Evolutionary conservation across 257 asterid species (phyloP).

Genomic region (Jasminum sambac): DNA sequence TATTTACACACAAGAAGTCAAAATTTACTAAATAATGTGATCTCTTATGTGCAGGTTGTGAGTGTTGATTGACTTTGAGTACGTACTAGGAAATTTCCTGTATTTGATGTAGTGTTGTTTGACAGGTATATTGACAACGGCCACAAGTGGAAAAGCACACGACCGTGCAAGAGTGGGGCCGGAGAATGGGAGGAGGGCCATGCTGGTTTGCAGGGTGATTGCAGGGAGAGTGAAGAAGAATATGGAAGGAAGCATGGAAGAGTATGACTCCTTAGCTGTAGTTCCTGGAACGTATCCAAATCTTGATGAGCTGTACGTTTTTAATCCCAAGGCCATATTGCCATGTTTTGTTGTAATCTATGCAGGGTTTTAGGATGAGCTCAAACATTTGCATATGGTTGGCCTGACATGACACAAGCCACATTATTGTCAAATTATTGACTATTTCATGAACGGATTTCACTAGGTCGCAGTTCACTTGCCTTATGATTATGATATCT

Average conservation of each 20-base stretch:
- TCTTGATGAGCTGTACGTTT: slow-evolving; percentile 78
- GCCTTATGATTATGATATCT: neutral
- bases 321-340: slow-evolving; percentile 81
- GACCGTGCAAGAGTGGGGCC: slow-evolving; percentile 42
- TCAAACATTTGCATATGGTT: slow-evolving; percentile 1
- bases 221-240: slow-evolving; percentile 82
- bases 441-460: neutral
- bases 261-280: slow-evolving; percentile 71
- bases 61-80: no score
- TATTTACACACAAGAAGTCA: no score
- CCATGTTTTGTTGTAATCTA: slow-evolving; percentile 91
- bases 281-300: slow-evolving; percentile 66
- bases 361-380: slow-evolving; percentile 45
- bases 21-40: no score
- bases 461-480: neutral
- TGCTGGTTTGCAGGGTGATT: slow-evolving; percentile 86
- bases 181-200: slow-evolving; percentile 66
- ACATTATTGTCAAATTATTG: slow-evolving; percentile 22
- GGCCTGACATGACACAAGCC: slow-evolving; percentile 17
- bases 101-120: neutral
- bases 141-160: slow-evolving; percentile 81
- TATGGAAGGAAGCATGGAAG: slow-evolving; percentile 59
- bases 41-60: no score
- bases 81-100: no score
- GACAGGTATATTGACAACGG: slow-evolving; percentile 70